Evolutionary conservation across 2,329 filamentous ascomycete species (phyloP).

Genomic region (Cucurbitaria berberidis): DNA sequence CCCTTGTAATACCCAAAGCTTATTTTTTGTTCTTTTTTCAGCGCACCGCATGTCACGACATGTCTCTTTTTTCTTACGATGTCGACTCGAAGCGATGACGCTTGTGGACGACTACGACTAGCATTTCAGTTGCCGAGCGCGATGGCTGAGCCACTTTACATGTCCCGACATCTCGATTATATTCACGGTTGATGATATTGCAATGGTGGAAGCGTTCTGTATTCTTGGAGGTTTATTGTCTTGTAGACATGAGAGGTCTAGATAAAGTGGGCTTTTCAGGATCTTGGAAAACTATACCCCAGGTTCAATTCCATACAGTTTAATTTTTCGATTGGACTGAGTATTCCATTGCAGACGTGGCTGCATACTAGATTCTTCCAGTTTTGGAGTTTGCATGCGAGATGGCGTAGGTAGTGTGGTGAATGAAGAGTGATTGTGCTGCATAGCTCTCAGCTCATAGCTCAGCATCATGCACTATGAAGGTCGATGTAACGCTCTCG

Average conservation of each 20-base stretch:
- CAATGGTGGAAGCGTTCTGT: constrained; percentile 12
- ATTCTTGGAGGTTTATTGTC: constrained; percentile 7
- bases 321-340: not conserved
- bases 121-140: not conserved
- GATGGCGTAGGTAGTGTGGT: too few relatives aligned
- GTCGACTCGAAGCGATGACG: constrained; percentile 16
- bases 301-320: not conserved
- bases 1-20: constrained; percentile 25
- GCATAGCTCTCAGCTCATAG: too few relatives aligned
- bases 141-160: not conserved
- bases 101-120: constrained; percentile 18
- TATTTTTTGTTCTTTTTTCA: constrained; percentile 10
- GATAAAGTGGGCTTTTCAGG: not conserved
- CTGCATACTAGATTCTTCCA: not conserved
- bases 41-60: constrained; percentile 16
- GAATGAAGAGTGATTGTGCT: too few relatives aligned
- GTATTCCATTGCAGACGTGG: not conserved
- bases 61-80: constrained; percentile 6
- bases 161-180: constrained; percentile 2
- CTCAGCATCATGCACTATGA: too few relatives aligned
- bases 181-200: constrained; percentile 8
- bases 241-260: not conserved
- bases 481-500: not conserved
- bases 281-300: not conserved
- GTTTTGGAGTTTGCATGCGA: too few relatives aligned